phyloP scores from a whole-genome alignment of 805 yeast genomes.

The Candida silvicultrix region DNA sequence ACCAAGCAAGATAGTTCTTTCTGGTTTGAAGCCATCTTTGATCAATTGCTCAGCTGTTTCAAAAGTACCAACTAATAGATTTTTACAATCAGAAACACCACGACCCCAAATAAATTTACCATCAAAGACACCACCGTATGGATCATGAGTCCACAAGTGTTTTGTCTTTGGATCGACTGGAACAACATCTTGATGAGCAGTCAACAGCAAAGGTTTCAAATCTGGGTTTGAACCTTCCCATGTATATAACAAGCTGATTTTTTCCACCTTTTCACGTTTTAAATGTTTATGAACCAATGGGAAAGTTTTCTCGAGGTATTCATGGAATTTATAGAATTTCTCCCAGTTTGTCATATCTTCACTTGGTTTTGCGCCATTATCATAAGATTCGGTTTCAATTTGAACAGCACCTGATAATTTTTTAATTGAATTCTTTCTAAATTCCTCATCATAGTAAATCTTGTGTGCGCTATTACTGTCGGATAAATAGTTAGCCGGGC shows the following conservation, averaged over 20 bases:
- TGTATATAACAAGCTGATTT: slow-evolving; percentile 60
- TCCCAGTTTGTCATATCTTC: slow-evolving; percentile 28
- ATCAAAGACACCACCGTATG: slow-evolving; percentile 62
- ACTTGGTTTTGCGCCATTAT: slow-evolving; percentile 28
- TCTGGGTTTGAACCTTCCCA: slow-evolving; percentile 49
- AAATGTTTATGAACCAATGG: slow-evolving; percentile 46
- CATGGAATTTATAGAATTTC: slow-evolving; percentile 31
- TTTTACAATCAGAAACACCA: slow-evolving; percentile 74
- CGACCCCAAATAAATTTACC: slow-evolving; percentile 65
- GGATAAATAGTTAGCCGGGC: neutral
- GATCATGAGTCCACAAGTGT: slow-evolving; percentile 60
- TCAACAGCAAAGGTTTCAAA: slow-evolving; percentile 60
- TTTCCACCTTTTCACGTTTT: slow-evolving; percentile 48
- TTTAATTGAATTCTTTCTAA: slow-evolving; percentile 28
- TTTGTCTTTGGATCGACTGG: slow-evolving; percentile 62
- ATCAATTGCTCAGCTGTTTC: slow-evolving; percentile 60
- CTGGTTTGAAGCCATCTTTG: slow-evolving; percentile 44
- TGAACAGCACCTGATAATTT: slow-evolving; percentile 52
- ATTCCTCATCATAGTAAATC: slow-evolving; percentile 3
- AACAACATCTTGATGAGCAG: slow-evolving; percentile 84
- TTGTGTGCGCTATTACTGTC: neutral
- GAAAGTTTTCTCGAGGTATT: slow-evolving; percentile 45
- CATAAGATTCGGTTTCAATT: slow-evolving; percentile 59
- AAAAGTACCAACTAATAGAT: slow-evolving; percentile 54
- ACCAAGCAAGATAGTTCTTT: slow-evolving; percentile 55